These are phyloP conservation scores for Fusarium torreyae DNA, from an alignment of 2,329 filamentous ascomycete genomes.

Conservation along the genomic window DNA sequence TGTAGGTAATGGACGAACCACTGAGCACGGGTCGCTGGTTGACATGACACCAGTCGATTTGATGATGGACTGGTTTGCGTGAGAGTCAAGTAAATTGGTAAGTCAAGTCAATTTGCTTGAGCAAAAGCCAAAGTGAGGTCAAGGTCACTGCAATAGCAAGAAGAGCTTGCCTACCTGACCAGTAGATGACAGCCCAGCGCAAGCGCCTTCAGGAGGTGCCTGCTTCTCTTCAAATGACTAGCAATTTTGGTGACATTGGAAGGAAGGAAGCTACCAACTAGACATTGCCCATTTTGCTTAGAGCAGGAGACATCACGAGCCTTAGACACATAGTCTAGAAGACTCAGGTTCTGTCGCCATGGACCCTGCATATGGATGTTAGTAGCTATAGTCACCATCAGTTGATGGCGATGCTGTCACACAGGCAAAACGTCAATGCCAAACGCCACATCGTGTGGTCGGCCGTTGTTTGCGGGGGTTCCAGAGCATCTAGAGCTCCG, in stretches of 20 bases:
- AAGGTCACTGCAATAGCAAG: slow-evolving; percentile 4
- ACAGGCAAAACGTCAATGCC: slow-evolving; percentile 23
- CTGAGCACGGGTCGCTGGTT: slow-evolving; percentile 25
- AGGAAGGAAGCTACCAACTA: slow-evolving; percentile 1
- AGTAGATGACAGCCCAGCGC: slow-evolving; percentile 7
- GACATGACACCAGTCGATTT: slow-evolving; percentile 16
- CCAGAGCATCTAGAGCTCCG: slow-evolving; percentile 21
- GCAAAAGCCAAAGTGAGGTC: slow-evolving; percentile 7
- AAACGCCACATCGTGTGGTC: slow-evolving; percentile 38
- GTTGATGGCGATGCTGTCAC: slow-evolving; percentile 17
- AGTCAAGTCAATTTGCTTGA: slow-evolving; percentile 19
- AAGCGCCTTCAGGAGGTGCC: slow-evolving; percentile 5
- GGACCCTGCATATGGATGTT: slow-evolving; percentile 18
- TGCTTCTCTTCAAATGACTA: slow-evolving; percentile 21
- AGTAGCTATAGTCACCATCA: slow-evolving; percentile 4
- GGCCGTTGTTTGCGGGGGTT: slow-evolving; percentile 12
- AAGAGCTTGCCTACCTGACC: slow-evolving; percentile 11
- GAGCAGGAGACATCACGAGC: slow-evolving; percentile 4
- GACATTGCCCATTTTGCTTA: slow-evolving; percentile 2
- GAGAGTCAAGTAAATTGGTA: slow-evolving; percentile 18
- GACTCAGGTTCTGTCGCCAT: slow-evolving; percentile 4
- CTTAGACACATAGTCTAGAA: slow-evolving; percentile 27
- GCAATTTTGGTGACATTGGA: slow-evolving; percentile 19
- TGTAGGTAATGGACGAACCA: slow-evolving; percentile 13
- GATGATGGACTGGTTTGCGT: slow-evolving; percentile 16